Evolutionary conservation across 805 yeast genomes (phyloP), one percentile per base, ranked within the genome.

Genomic region (Pichia nanzhaoensis): DNA sequence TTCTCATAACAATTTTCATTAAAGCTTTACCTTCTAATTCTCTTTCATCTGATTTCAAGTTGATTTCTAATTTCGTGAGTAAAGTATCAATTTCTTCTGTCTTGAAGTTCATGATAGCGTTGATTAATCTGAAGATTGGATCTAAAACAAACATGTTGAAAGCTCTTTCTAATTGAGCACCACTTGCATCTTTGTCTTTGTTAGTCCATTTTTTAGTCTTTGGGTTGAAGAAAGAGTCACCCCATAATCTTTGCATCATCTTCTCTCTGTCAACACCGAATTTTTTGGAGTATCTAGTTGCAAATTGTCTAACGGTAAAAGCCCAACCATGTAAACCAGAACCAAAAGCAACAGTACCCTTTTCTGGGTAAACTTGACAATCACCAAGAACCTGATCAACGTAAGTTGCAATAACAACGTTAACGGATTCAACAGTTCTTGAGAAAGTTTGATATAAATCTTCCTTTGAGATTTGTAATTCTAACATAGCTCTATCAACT

Each of bases 251-350:
- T 75, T 87, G 91, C 96, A 88, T 87, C 98, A 91, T 89, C 87
- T 93, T 91, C 54, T 69, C 58, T 72, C 87, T 82, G 86, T 91
- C 97, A 68, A 91, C 98, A 89, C 98, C 98, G 71, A 93, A 91
- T 78, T 91, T 93, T 89, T 90, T 89, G 71, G 96, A 81, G 83
- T 93, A 91, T 79, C 96, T 87, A 76, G 78, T 73, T 64, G 98
- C 97, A 64, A 91, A 91, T 80, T 91, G 98, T 76, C 99, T 88
- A 69, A 91, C 84, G 64, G 99, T 91, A 91, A 91, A 91, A 70
- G 97, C 98, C 99, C 99, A 91, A 75, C 99, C 99, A 83, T 91
- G 99, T 69, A 91, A 80, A 85, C 98, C 99, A 73, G 98, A 93
- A 80, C 96, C 98, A 75, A 91, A 91, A 62, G 99, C 99, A 68